These are phyloP conservation scores for Verticillium albo-atrum DNA, from an alignment of 2,329 filamentous ascomycete genomes.

Conservation along the genomic window DNA sequence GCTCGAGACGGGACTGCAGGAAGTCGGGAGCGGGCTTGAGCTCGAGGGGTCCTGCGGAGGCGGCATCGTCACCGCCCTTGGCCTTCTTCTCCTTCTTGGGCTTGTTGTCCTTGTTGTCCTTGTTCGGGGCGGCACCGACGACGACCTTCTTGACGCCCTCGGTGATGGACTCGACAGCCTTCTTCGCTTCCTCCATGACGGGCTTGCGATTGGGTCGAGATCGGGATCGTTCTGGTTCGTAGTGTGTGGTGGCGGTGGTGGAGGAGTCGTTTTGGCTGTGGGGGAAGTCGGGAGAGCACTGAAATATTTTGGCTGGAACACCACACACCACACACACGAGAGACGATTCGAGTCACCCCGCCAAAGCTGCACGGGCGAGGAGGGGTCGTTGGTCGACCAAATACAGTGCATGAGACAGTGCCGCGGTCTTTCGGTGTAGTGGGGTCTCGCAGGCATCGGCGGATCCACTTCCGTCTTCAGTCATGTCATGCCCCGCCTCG, in stretches of 20 bases:
- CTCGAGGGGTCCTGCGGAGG: constrained; percentile 39
- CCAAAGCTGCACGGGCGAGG: constrained; percentile 5
- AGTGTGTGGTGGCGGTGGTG: constrained; percentile 2
- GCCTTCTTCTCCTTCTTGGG: constrained; percentile 50
- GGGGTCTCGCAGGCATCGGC: neutral
- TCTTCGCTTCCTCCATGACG: constrained; percentile 43
- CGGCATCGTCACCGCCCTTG: constrained; percentile 26
- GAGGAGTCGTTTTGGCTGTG: neutral
- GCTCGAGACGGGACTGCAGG: constrained; percentile 74
- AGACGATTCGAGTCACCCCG: constrained; percentile 7
- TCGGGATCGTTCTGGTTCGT: no score
- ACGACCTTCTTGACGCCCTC: constrained; percentile 31
- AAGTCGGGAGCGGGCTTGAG: constrained; percentile 62
- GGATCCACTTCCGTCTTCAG: neutral
- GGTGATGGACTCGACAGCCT: constrained; percentile 42
- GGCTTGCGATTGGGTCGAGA: constrained; percentile 7
- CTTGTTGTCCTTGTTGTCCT: constrained; percentile 34
- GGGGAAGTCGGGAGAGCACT: neutral
- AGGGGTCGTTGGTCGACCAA: neutral
- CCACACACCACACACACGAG: neutral
- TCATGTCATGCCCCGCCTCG: neutral
- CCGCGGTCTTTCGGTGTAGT: neutral
- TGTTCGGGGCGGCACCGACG: constrained; percentile 53
- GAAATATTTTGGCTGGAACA: constrained; percentile 8
- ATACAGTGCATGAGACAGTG: neutral